Evolutionary conservation across 1,284 basidiomycete species (phyloP).

Genomic region (Takashimella tepidaria): DNA sequence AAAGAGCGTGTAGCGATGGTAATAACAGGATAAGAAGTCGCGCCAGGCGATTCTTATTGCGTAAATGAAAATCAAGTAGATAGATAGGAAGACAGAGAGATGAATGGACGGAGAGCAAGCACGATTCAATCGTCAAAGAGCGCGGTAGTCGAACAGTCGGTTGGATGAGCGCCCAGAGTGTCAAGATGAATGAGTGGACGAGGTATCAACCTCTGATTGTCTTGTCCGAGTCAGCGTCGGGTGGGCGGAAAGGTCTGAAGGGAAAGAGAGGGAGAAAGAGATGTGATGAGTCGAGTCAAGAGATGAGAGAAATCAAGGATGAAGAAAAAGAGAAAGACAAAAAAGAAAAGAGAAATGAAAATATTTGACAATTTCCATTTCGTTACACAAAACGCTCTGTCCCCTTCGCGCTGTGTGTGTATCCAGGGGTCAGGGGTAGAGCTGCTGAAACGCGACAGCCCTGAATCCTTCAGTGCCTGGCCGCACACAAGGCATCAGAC

Average conservation of each 20-base stretch:
- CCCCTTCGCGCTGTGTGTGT: no score
- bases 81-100: conserved; percentile 2
- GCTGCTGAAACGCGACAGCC: background rate
- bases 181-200: background rate
- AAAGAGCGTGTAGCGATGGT: conserved; percentile 1
- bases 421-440: background rate
- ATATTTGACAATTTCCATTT: no score
- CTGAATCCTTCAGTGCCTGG: background rate
- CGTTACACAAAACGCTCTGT: no score
- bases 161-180: background rate
- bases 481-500: background rate
- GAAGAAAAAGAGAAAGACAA: background rate
- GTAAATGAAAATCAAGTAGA: no score
- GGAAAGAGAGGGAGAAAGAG: background rate
- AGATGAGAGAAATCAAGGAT: no score
- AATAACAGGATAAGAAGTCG: background rate
- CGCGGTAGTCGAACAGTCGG: background rate
- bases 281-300: background rate
- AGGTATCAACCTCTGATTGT: background rate
- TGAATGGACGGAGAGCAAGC: background rate
- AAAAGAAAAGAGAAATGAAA: background rate
- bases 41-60: conserved; percentile 15
- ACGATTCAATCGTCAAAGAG: background rate
- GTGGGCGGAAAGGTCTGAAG: background rate
- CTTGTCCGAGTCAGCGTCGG: background rate